Conservation (phyloP, 371 early-diverging fungal species). For the Paraphysoderma sedebokerense region DNA sequence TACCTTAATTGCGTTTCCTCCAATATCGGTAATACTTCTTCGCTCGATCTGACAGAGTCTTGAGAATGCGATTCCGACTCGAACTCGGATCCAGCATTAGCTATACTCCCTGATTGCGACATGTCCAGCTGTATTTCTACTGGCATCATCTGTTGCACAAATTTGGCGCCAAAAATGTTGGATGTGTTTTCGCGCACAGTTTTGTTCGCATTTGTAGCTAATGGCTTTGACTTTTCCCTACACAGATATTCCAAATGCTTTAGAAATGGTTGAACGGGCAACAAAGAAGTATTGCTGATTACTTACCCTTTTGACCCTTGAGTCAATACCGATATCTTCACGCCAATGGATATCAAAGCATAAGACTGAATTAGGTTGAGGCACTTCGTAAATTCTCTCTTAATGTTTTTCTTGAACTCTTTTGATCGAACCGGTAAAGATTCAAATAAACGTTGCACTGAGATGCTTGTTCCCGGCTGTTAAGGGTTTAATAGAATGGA, state of each 20-base stretch:
- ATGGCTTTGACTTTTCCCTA: constrained; percentile 4
- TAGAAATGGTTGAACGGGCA: background rate
- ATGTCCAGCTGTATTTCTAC: constrained; percentile 22
- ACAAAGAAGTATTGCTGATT: background rate
- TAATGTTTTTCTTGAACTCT: constrained; percentile 67
- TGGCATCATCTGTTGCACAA: constrained; percentile 28
- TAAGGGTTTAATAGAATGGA: background rate
- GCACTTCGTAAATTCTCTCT: constrained; percentile 58
- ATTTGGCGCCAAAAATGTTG: constrained; percentile 52
- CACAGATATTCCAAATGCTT: constrained; percentile 5
- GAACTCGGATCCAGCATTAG: no score
- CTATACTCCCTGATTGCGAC: no score
- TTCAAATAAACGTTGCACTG: constrained; percentile 57
- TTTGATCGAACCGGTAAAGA: constrained; percentile 73
- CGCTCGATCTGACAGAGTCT: no score
- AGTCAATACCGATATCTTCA: constrained; percentile 48
- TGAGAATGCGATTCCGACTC: no score
- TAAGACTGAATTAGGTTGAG: constrained; percentile 73
- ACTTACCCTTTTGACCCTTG: constrained; percentile 40
- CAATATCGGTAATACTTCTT: no score
- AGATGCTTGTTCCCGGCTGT: constrained; percentile 64
- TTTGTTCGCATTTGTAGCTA: constrained; percentile 41
- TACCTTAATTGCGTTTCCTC: no score
- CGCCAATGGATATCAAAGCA: constrained; percentile 45
- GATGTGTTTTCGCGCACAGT: constrained; percentile 46